Base-by-base conservation (phyloP, 768 basidiomycete species). In the Scleroderma bovista region DNA sequence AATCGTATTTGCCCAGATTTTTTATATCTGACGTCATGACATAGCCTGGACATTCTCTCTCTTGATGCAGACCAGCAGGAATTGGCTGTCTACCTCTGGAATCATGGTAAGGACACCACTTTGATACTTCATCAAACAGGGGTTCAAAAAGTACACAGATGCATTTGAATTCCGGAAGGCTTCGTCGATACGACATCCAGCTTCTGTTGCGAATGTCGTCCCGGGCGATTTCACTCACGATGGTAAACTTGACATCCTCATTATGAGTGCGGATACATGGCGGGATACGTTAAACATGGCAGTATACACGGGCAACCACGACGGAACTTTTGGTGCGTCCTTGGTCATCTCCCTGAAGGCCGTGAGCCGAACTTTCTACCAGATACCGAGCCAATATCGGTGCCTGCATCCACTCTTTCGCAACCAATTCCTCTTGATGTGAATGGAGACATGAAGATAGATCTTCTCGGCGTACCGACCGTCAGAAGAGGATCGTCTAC, bases 151-250 rank as follows among this genome's bases (percentile, higher is more conserved):
- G 9, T 5, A 5, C 24, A 7, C 45, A 91, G 88, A 79, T 34
- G 68, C 70, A 15, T 92, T 85, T 54, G 53, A 60, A 0, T 89
- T 83, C 60, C 58, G 72, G 51, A 72, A 74, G 46, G 71, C 78
- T 5, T 64, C 70, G 6, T 67, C 77, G 7, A 74, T 88, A 57
- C 73, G 67, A 46, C 84, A 88, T 69, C 66, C 77, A 7, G 55
- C 64, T 23, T 74, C 72, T 26, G 74, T 96, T 19, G 70, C 79
- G 52, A 96, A 96, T 61, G 84, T 94, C 45, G 79, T 98, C 10
- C 93, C 94, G 0, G 91, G 89, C 19, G 96, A 99, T 69, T 96
- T 88, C 61, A 88, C 93, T 22, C 88, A 93, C 61, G 87, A 93
- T 50, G 96, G 96, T 26, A 84, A 81, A 58, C 76, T 98, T 4